Percentiles rank a stretch among this genome's conserved stretches.
phyloP scores from a whole-genome alignment of 2,329 filamentous ascomycete species.

The Karstenula rhodostoma region DNA sequence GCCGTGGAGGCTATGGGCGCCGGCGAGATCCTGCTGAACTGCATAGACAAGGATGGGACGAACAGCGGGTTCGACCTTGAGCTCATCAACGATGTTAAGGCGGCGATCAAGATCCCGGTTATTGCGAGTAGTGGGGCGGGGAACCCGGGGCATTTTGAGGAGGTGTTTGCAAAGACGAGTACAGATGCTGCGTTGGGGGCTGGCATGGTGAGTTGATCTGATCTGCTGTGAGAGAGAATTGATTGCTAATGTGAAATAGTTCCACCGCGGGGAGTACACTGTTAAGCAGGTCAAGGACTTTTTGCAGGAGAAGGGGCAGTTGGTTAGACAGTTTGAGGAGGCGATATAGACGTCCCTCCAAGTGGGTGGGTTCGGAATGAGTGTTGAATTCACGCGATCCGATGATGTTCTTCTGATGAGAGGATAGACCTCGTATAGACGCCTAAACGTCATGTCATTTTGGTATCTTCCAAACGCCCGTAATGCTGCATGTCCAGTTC shows the following conservation, averaged over 20 bases:
- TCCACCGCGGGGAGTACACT: conserved; percentile 94
- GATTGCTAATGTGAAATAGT: conserved; percentile 57
- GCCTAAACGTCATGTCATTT: conserved; percentile 19
- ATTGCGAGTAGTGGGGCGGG: conserved; percentile 95
- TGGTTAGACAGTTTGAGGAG: conserved; percentile 79
- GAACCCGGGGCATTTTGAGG: conserved; percentile 83
- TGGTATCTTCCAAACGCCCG: conserved; percentile 32
- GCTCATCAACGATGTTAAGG: conserved; percentile 87
- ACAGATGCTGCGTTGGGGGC: conserved; percentile 95
- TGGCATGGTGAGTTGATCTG: conserved; percentile 72
- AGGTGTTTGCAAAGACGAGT: conserved; percentile 85
- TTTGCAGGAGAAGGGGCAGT: conserved; percentile 72
- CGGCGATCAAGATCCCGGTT: conserved; percentile 86
- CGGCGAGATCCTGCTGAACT: conserved; percentile 94
- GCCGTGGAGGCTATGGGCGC: conserved; percentile 96
- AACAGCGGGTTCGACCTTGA: conserved; percentile 96
- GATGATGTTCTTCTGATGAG: conserved; percentile 3
- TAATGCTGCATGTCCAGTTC: conserved; percentile 1
- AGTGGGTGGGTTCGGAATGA: too few relatives aligned
- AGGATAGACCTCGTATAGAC: conserved; percentile 6
- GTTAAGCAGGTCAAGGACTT: conserved; percentile 93
- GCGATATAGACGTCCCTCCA: conserved; percentile 24
- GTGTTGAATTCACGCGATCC: too few relatives aligned
- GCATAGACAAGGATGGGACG: conserved; percentile 95
- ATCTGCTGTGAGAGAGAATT: not conserved